Evolutionary conservation across 805 yeast genomes (phyloP), one percentile per base, ranked within the genome.

Genomic region (Candida ascalaphidarum): DNA sequence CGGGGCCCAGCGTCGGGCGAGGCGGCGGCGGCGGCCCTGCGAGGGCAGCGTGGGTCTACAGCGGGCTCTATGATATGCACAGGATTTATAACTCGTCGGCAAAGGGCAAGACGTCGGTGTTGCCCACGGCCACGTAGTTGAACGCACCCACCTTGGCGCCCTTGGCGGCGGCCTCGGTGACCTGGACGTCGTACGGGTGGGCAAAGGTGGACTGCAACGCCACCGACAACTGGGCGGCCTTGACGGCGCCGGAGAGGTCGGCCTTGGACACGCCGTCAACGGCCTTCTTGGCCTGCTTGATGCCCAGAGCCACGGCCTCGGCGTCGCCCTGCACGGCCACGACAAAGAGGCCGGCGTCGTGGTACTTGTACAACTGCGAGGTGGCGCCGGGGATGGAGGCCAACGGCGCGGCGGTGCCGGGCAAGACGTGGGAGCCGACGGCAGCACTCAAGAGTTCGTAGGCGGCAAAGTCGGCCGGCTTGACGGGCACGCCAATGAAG

Each of bases 91-190:
- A 78, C 67, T 92, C 96, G 58, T 81, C 86, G 48, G 81, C 79
- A 58, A 68, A 81, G 50, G 98, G 96, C 64, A 89, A 75, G 41
- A 74, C 76, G 52, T 77, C 79, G 36, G 80, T 75, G 58, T 85
- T 80, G 62, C 97, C 98, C 37, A 84, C 78, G 39, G 92, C 96
- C 41, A 80, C 92, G 51, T 81, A 78, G 66, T 79, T 85, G 67
- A 77, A 78, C 26, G 31, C 38, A 40, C 68, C 69, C 36, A 81
- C 46, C 49, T 71, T 65, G 34, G 42, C 50, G 26, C 50, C 46
- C 39, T 48, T 41, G 28, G 52, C 58, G 27, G 55, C 48, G 28
- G 57, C 50, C 25, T 59, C 55, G 32, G 53, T 51, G 22, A 62
- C 45, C 33, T 52, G 44, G 33, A 53, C 32, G 34, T 40, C 43